Conservation (phyloP, 192 early-diverging fungal genomes). For the Geranomyces variabilis region DNA sequence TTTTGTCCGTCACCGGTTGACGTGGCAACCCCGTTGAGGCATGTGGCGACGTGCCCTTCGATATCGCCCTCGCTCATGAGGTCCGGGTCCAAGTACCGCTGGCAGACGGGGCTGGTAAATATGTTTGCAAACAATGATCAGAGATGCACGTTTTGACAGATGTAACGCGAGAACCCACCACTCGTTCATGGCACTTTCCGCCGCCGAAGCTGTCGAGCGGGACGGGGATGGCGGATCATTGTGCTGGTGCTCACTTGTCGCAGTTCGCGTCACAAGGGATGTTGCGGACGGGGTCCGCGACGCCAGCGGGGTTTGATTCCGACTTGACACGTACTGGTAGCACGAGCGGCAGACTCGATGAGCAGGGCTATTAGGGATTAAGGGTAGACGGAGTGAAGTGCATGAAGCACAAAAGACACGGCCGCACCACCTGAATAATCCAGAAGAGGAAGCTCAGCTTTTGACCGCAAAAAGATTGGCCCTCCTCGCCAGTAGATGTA, state of each 20-base stretch:
- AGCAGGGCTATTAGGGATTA: constrained; percentile 51
- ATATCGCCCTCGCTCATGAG: constrained; percentile 42
- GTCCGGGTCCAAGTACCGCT: constrained; percentile 49
- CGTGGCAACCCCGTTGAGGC: constrained; percentile 50
- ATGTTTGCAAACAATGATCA: no score
- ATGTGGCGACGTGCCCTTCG: constrained; percentile 67
- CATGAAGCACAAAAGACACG: constrained; percentile 82
- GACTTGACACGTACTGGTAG: constrained; percentile 37
- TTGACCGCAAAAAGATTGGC: background rate
- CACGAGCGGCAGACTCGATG: constrained; percentile 68
- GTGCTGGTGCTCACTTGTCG: constrained; percentile 12
- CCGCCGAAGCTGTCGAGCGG: constrained; percentile 15
- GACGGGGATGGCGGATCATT: constrained; percentile 14
- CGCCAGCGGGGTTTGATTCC: background rate
- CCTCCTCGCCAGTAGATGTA: constrained; percentile 5
- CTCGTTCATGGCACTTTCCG: constrained; percentile 66
- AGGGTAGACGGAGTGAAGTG: constrained; percentile 55
- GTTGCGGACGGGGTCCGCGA: background rate
- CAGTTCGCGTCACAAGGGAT: background rate
- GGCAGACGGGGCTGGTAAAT: constrained; percentile 60
- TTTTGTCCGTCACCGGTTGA: constrained; percentile 29
- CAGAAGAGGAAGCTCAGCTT: no score
- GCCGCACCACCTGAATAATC: constrained; percentile 71
- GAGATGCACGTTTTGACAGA: no score
- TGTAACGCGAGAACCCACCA: constrained; percentile 44